Base-by-base conservation (phyloP, 352 stramenopile species). In the Phytophthora idaei region DNA sequence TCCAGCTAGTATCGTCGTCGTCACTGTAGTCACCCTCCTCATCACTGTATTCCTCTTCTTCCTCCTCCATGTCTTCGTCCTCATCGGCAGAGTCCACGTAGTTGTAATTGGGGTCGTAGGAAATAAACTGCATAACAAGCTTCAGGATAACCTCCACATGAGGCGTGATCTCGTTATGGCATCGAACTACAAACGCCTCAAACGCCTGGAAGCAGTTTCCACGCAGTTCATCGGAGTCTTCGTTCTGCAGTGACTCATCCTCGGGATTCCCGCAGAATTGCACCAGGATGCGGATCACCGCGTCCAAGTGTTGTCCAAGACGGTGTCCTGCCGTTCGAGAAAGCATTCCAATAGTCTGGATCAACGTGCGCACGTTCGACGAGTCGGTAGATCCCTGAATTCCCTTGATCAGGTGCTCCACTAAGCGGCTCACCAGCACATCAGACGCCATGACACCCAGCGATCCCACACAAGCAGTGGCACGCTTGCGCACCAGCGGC, bases 181-280 rank as follows among this genome's bases (percentile, higher is more conserved):
- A 99, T 41, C 97, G 88, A 59, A 97, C 75, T 25, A 99, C 87
- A 73, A 99, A 99, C 6, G 90, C 94, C 68, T 99, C 97, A 74
- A 99, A 98, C 21, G 96, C 97, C 63, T 98, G 96, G 69, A 99
- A 99, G 69, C 97, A 99, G 60, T 98, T 98, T 75, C 99, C 97
- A 37, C 97, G 87, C 29, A 99, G 89, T 74, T 99, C 97, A 65
- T 98, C 97, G 7, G 92, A 91, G 34, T 87, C 75, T 67, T 98
- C 94, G 64, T 90, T 98, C 62, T 99, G 95, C 68, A 97, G 84
- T 5, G 85, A 87, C 58, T 98, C 86, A 57, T 99, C 92, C 17
- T 95, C 92, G 14, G 91, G 81, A 55, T 97, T 76, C 31, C 97
- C 97, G 34, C 95, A 98, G 71, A 98, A 99, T 52, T 89, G 74